phyloP scores from a whole-genome alignment of 164 flowering plant genomes.

The Vitis cinerea region DNA sequence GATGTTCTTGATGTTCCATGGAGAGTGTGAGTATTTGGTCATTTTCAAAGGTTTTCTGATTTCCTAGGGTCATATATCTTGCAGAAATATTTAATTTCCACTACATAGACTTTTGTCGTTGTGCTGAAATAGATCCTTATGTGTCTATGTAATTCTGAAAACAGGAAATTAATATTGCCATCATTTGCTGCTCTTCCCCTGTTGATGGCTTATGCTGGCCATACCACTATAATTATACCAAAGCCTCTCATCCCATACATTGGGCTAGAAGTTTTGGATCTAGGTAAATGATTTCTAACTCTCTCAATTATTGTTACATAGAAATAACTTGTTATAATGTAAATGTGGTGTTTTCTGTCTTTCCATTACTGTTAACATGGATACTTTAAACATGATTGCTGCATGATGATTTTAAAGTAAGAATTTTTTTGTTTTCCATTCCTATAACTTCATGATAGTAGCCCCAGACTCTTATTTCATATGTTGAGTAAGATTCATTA shows the following conservation, averaged over 20 bases:
- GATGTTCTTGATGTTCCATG: constrained; percentile 97
- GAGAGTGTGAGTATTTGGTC: constrained; percentile 76
- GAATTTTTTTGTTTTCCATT: neutral
- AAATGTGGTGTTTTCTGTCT: neutral
- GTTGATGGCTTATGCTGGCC: constrained; percentile 99
- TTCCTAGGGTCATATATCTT: neutral
- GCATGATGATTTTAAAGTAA: too few species aligned
- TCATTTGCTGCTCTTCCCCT: constrained; percentile 88
- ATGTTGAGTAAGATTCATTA: too few species aligned
- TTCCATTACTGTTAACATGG: too few species aligned
- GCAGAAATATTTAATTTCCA: neutral
- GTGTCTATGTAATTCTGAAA: constrained; percentile 23
- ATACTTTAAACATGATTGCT: too few species aligned
- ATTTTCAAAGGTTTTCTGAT: constrained; percentile 2
- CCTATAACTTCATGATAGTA: neutral
- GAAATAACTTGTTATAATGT: neutral
- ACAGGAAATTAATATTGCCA: constrained; percentile 85
- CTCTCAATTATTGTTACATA: neutral
- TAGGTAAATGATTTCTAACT: constrained; percentile 48
- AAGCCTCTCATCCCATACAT: constrained; percentile 82
- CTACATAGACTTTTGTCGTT: neutral
- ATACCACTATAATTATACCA: constrained; percentile 85
- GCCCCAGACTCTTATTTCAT: too few species aligned
- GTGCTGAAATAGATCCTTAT: constrained; percentile 4
- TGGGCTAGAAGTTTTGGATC: constrained; percentile 69